Base-by-base conservation (phyloP, 2,329 filamentous ascomycete genomes). In the Lecanoromycetidae sp. region DNA sequence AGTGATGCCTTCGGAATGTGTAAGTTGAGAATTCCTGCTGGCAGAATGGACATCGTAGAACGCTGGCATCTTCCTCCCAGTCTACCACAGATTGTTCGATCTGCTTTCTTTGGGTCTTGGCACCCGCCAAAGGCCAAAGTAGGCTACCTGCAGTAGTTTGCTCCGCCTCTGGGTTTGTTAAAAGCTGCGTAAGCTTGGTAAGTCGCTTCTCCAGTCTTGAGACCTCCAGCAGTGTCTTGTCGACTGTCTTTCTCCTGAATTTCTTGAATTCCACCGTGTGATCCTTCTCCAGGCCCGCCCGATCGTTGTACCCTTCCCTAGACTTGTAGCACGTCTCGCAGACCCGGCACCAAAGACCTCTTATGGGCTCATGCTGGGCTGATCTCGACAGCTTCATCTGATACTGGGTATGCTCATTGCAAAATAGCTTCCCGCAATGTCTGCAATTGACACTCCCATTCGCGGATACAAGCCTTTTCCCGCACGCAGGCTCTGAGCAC, bases 291-390 rank as follows among this genome's bases (percentile, higher is more conserved):
- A 81, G 63, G 1, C 87, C 76, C 46, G 75, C 76, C 57, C 90
- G 83, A 58, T 98, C 88, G 60, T 93, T 94, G 65, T 98, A 98
- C 3, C 91, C 91, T 22, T 88, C 86, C 57, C 91, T 77, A 43
- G 87, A 94, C 68, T 95, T 96, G 68, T 91, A 98, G 66, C 91
- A 98, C n/a, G 91, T 96, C 68, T 98, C 91, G 61, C 91, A 98
- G 2, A 96, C 90, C 43, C 91, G 71, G 57, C 86, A 94, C 91
- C 91, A 98, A 56, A 86, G 77, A 6, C 91, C 91, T 52, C 90
- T 73, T 1, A 91, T 78, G 0, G 91, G 90, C 54, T 98, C 91
- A 64, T 95, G 87, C 49, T 81, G 76, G 3, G 91, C 91, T 25
- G 87, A 83, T 46, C 88, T 75, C 7, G 88, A 94, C 9, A 98